Evolutionary conservation across 805 yeast genomes (phyloP), one percentile per base, ranked within the genome.

Genomic region (Phaffomyces opuntiae): DNA sequence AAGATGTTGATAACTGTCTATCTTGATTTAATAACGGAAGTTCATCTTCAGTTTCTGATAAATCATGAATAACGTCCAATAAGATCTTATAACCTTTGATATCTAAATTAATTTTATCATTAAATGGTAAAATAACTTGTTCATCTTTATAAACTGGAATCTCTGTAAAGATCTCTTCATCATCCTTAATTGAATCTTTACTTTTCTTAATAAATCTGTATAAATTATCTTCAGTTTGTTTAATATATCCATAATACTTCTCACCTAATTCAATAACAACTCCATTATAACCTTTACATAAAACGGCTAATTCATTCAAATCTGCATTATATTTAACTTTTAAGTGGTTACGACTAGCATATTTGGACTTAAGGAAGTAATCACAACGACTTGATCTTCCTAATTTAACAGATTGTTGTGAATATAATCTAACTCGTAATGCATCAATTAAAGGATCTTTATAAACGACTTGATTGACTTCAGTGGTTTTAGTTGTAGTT

Each of bases 221-320:
- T 4, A 53, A 45, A 5, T 54, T 46, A 8, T 53, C 57, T 2
- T 51, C 47, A 7, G 52, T 35, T 40, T 56, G 49, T 32, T 45
- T 49, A 7, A 58, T 41, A 32, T 57, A 54, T n/a, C 65, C 65
- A 38, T 71, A 70, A 16, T 69, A 52, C 17, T 57, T 54, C 17
- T 61, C 64, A 0, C 96, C 93, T 36, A 87, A 74, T 5, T 75
- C 70, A 17, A 89, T 75, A 9, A 76, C 73, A 42, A 86, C 66
- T 11, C 97, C 96, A 62, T 91, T 91, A 65, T 80, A 76, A 4
- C 98, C 97, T 45, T 79, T 62, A 63, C 97, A 91, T 39, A 75
- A 75, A 42, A 91, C 61, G 14, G 65, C 68, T 39, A 87, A 61
- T 39, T 69, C 54, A 32, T 74, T 66, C 11, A 61, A 60, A 4